A percentile compares a stretch with the other conserved stretches of the same genome.
Evolutionary conservation across 352 stramenopile genomes (phyloP).

Genomic region (Phytopythium cucurbitacearum): DNA sequence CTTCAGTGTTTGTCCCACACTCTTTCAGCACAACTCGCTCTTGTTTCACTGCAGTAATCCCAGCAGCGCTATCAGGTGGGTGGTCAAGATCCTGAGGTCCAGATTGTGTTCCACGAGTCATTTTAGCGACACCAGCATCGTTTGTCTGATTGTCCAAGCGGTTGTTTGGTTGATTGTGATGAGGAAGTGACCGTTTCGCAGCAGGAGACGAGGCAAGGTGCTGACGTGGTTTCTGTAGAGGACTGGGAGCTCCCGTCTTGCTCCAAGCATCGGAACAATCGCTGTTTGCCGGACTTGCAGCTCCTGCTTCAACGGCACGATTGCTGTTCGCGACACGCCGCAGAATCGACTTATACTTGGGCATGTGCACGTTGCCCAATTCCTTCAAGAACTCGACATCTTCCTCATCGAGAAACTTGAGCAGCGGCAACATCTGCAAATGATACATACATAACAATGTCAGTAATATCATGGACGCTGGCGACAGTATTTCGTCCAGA

Average conservation of each 20-base stretch:
- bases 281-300: slow-evolving; percentile 6
- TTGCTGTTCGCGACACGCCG: slow-evolving; percentile 26
- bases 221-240: too few species aligned
- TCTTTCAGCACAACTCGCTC: slow-evolving; percentile 39
- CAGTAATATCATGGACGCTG: background rate
- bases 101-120: too few species aligned
- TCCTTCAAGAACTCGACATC: slow-evolving; percentile 55
- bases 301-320: background rate
- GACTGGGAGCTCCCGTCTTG: too few species aligned
- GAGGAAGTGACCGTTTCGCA: too few species aligned
- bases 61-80: too few species aligned
- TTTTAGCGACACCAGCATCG: too few species aligned
- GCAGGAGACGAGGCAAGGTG: too few species aligned
- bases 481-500: background rate
- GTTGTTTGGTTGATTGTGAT: too few species aligned
- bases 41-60: too few species aligned
- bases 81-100: too few species aligned
- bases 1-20: slow-evolving; percentile 52
- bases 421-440: background rate
- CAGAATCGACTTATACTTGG: slow-evolving; percentile 54
- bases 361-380: slow-evolving; percentile 57
- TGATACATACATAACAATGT: too few species aligned
- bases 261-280: background rate
- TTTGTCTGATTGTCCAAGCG: too few species aligned
- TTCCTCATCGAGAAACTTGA: slow-evolving; percentile 61